These are phyloP conservation scores for Phialophora tarda DNA, from an alignment of 2,329 filamentous ascomycete genomes.

Conservation along the genomic window DNA sequence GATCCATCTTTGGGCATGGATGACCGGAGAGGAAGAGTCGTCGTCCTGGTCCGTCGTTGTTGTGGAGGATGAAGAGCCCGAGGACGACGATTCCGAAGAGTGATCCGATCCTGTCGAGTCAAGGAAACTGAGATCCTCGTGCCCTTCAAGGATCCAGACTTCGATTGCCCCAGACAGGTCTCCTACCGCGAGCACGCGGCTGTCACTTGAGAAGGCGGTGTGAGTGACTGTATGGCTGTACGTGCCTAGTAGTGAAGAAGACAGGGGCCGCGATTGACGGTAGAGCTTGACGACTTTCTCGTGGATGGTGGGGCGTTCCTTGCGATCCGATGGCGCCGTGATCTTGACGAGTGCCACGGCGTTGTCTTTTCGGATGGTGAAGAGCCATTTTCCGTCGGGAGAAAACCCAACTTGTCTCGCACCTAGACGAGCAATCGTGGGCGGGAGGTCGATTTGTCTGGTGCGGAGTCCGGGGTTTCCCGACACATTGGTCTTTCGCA, in stretches of 20 bases:
- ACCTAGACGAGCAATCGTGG: constrained; percentile 63
- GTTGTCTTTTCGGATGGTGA: constrained; percentile 64
- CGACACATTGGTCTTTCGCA: constrained; percentile 46
- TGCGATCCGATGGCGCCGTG: constrained; percentile 46
- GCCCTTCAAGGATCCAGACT: constrained; percentile 75
- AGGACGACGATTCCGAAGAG: constrained; percentile 17
- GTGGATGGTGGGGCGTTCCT: constrained; percentile 51
- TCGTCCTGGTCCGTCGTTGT: constrained; percentile 52
- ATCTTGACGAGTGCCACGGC: constrained; percentile 62
- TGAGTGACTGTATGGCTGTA: constrained; percentile 80
- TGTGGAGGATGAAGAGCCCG: constrained; percentile 32
- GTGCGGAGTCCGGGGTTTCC: constrained; percentile 52
- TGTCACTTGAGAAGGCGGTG: constrained; percentile 78
- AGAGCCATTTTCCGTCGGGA: constrained; percentile 54
- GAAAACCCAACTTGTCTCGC: constrained; percentile 67
- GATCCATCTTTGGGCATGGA: constrained; percentile 73
- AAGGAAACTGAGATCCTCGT: constrained; percentile 58
- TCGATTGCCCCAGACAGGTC: constrained; percentile 87
- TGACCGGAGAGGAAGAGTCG: constrained; percentile 53
- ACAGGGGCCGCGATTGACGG: constrained; percentile 49
- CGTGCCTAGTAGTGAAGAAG: constrained; percentile 50
- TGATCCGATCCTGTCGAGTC: constrained; percentile 46
- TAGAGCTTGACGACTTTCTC: constrained; percentile 53
- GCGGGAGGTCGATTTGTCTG: constrained; percentile 70
- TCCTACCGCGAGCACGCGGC: constrained; percentile 75